Evolutionary conservation across 768 basidiomycete species (phyloP).

Genomic region (Boletus rubescentipes): DNA sequence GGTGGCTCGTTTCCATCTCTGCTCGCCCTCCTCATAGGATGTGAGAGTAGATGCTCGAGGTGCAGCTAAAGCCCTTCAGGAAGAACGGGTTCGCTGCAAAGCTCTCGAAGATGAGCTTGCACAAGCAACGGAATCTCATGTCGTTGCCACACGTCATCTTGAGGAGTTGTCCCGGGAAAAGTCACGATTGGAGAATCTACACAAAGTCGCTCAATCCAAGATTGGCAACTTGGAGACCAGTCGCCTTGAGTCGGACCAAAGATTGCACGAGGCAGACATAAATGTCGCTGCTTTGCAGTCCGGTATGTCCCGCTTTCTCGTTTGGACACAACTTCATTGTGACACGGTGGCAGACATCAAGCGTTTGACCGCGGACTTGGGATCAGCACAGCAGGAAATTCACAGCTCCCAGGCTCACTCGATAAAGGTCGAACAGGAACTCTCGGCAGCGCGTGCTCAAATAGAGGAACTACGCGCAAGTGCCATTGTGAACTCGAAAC

Average conservation of each 20-base stretch:
- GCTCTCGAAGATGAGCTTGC: conserved; percentile 24
- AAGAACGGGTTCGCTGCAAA: conserved; percentile 18
- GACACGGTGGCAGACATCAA: conserved; percentile 19
- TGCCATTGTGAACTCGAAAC: conserved; percentile 12
- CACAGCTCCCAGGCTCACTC: conserved; percentile 12
- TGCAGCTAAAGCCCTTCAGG: conserved; percentile 16
- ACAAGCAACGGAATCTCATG: conserved; percentile 12
- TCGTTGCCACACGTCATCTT: conserved; percentile 6
- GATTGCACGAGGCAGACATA: conserved; percentile 4
- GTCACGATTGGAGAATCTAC: conserved; percentile 20
- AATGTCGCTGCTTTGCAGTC: conserved; percentile 18
- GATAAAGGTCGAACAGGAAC: conserved; percentile 19
- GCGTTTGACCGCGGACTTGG: conserved; percentile 19
- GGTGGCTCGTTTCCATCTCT: conserved; percentile 1
- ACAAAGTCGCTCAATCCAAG: conserved; percentile 12
- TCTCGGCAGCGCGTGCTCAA: conserved; percentile 17
- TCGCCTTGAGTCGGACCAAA: conserved; percentile 12
- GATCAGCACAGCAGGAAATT: conserved; percentile 11
- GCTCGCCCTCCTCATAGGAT: neutral
- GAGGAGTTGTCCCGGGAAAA: conserved; percentile 26
- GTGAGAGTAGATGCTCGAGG: conserved; percentile 17
- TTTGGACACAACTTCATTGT: conserved; percentile 30
- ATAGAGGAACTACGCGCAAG: conserved; percentile 19
- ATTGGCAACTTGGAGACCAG: conserved; percentile 16
- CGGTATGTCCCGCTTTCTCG: conserved; percentile 21